Evolutionary conservation across 2,329 filamentous ascomycete species (phyloP).

Genomic region (Ilyonectria mors-panacis): DNA sequence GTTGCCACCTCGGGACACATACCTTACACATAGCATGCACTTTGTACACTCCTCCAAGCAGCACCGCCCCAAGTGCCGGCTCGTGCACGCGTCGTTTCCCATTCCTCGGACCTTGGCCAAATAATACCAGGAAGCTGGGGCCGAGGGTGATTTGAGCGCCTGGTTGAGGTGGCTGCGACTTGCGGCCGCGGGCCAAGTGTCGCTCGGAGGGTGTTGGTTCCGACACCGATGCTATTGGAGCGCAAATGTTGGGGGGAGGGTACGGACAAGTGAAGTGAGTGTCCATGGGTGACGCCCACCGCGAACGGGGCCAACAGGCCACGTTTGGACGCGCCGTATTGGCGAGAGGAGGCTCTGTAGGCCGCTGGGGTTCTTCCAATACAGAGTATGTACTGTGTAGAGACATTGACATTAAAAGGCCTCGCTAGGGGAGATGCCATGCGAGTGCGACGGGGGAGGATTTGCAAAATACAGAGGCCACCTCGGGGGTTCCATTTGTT

Average conservation of each 20-base stretch:
- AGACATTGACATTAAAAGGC: neutral
- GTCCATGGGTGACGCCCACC: conserved; percentile 3
- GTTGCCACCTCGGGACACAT: conserved; percentile 5
- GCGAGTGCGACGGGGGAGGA: neutral
- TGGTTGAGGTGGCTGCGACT: conserved; percentile 9
- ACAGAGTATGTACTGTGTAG: neutral
- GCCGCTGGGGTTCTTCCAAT: neutral
- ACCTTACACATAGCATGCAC: neutral
- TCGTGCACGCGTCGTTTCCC: conserved; percentile 17
- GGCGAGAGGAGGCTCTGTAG: conserved; percentile 1
- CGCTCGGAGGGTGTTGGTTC: conserved; percentile 3
- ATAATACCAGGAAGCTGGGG: neutral
- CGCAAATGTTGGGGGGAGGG: conserved; percentile 20
- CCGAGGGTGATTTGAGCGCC: conserved; percentile 4
- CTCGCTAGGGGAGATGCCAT: neutral
- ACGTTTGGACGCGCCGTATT: neutral
- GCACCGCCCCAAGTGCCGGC: conserved; percentile 16
- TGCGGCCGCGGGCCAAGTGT: conserved; percentile 9
- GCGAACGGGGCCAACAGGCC: conserved; percentile 14
- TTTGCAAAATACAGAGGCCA: conserved; percentile 3
- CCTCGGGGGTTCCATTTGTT: neutral
- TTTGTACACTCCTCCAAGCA: neutral
- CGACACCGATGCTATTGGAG: conserved; percentile 25
- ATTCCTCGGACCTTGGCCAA: conserved; percentile 9
- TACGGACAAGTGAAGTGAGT: neutral